Conservation (phyloP, 257 asterid species). For the Henckelia pumila region DNA sequence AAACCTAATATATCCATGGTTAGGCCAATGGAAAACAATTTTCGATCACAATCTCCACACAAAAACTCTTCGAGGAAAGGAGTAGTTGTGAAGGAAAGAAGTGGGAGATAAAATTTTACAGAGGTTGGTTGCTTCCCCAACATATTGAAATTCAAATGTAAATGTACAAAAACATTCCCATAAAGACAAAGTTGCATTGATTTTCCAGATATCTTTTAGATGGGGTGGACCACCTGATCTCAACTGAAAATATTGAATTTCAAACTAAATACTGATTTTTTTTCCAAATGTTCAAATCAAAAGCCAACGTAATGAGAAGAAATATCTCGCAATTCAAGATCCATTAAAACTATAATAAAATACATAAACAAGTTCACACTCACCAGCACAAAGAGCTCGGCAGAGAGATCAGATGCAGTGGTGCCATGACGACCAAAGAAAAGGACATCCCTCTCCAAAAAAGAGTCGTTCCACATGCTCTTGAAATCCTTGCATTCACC, state of each 20-base stretch:
- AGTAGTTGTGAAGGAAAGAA: too few species aligned
- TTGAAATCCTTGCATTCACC: slow-evolving; percentile 57
- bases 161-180: not conserved
- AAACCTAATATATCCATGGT: too few species aligned
- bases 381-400: slow-evolving; percentile 90
- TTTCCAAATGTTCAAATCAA: not conserved
- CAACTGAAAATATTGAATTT: slow-evolving; percentile 8
- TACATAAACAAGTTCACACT: slow-evolving; percentile 20
- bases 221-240: slow-evolving; percentile 26
- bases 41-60: too few species aligned
- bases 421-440: slow-evolving; percentile 41
- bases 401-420: slow-evolving; percentile 53
- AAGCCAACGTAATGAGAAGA: slow-evolving; percentile 9
- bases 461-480: slow-evolving; percentile 61
- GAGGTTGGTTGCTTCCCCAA: not conserved
- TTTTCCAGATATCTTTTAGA: slow-evolving; percentile 15
- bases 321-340: not conserved
- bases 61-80: too few species aligned
- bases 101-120: too few species aligned
- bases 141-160: slow-evolving; percentile 1
- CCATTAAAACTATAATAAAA: not conserved
- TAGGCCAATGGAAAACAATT: too few species aligned
- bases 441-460: slow-evolving; percentile 52
- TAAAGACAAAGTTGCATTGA: slow-evolving; percentile 21
- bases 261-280: not conserved